A percentile compares a stretch with the other conserved stretches of the same genome.
Evolutionary conservation across 352 stramenopile genomes (phyloP).

Genomic region (Phytophthora cryptogea): DNA sequence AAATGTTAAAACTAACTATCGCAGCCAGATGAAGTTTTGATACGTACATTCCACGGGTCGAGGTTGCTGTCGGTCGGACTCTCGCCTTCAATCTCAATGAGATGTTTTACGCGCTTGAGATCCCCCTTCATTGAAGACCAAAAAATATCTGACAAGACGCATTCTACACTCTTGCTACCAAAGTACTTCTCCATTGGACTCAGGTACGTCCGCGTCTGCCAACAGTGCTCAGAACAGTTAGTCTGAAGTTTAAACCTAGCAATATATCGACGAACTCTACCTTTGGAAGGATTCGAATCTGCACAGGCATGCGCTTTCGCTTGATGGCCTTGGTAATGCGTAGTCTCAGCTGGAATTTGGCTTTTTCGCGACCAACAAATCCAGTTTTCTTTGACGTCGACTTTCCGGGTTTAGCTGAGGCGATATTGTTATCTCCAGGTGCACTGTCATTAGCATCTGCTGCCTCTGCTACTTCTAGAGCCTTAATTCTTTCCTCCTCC

Average conservation of each 20-base stretch:
- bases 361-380: constrained; percentile 59
- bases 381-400: constrained; percentile 27
- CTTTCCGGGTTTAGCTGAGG: constrained; percentile 6
- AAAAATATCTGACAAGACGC: constrained; percentile 67
- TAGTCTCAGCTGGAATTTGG: constrained; percentile 61
- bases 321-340: constrained; percentile 54
- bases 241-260: neutral
- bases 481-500: constrained; percentile 41
- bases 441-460: neutral
- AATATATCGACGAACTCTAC: constrained; percentile 9
- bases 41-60: constrained; percentile 69
- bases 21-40: neutral
- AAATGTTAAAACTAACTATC: neutral
- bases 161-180: constrained; percentile 49
- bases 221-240: constrained; percentile 1
- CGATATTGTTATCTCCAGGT: neutral
- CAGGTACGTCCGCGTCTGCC: constrained; percentile 46
- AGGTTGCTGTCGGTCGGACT: constrained; percentile 47
- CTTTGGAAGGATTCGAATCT: constrained; percentile 69
- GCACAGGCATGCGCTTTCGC: constrained; percentile 63
- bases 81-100: constrained; percentile 64
- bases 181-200: constrained; percentile 75
- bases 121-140: constrained; percentile 74
- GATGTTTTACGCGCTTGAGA: constrained; percentile 50
- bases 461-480: constrained; percentile 4